Evolutionary conservation across 129 eudicot genomes (phyloP).

Genomic region (Flaveria brownii): DNA sequence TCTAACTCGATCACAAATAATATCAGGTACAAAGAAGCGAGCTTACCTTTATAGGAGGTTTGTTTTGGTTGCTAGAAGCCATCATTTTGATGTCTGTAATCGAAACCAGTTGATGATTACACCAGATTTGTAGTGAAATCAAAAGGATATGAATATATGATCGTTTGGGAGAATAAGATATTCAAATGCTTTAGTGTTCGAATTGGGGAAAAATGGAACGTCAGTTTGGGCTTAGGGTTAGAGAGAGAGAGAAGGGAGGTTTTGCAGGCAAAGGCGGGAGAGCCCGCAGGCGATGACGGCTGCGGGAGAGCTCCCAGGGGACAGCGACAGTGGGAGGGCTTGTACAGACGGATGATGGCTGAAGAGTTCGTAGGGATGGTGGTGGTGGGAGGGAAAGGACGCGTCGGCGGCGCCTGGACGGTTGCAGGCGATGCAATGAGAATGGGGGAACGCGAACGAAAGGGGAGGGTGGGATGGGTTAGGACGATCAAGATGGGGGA

Average conservation of each 20-base stretch:
- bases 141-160: background rate
- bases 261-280: no score
- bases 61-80: slow-evolving; percentile 58
- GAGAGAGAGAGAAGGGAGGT: slow-evolving; percentile 7
- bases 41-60: slow-evolving; percentile 48
- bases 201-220: slow-evolving; percentile 30
- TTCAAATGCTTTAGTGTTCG: slow-evolving; percentile 12
- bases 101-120: slow-evolving; percentile 10
- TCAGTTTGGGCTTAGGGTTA: slow-evolving; percentile 31
- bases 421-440: no score
- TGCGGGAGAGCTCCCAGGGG: no score
- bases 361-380: no score
- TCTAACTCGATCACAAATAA: slow-evolving; percentile 7
- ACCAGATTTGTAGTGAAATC: slow-evolving; percentile 19
- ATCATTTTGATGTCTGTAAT: slow-evolving; percentile 14
- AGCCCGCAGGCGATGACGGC: no score
- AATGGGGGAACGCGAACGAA: no score
- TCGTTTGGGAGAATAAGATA: slow-evolving; percentile 2
- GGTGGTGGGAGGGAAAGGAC: no score
- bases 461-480: no score
- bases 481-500: no score
- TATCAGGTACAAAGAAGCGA: background rate
- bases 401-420: no score
- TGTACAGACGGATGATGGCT: no score
- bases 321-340: no score